Conservation (phyloP, 805 yeast genomes). For the Cyberlindnera galapagoensis region DNA sequence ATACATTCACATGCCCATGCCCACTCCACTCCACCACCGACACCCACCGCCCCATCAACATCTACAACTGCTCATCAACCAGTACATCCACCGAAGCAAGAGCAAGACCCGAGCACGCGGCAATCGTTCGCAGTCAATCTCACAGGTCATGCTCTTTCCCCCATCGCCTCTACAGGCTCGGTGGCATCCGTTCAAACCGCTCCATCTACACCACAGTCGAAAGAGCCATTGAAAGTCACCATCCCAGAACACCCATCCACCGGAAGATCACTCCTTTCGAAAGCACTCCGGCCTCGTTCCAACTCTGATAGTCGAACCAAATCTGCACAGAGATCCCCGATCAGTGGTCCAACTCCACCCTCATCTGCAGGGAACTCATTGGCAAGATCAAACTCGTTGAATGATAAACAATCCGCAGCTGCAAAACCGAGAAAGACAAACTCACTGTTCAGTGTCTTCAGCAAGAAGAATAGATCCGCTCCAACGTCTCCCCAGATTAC, state of each 20-base stretch:
- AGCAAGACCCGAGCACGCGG: constrained; percentile 6
- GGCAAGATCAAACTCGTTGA: constrained; percentile 18
- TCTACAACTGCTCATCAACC: constrained; percentile 18
- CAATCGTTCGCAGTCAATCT: neutral
- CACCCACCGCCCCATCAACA: constrained; percentile 4
- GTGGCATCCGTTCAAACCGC: too few relatives aligned
- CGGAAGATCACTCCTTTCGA: constrained; percentile 18
- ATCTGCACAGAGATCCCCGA: constrained; percentile 1
- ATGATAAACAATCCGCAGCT: constrained; percentile 6
- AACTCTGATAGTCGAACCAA: constrained; percentile 18
- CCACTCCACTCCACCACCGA: constrained; percentile 11
- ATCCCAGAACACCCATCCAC: neutral
- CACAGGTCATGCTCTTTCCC: too few relatives aligned
- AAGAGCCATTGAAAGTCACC: neutral
- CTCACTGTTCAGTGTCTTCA: constrained; percentile 25
- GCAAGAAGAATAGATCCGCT: constrained; percentile 23
- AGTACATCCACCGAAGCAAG: neutral
- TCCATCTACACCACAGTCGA: constrained; percentile 1
- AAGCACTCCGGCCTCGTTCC: constrained; percentile 22
- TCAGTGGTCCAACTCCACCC: constrained; percentile 2
- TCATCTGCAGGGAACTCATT: constrained; percentile 1
- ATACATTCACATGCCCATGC: constrained; percentile 11
- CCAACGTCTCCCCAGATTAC: constrained; percentile 15
- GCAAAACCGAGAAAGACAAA: constrained; percentile 20
- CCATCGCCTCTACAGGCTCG: too few relatives aligned